phyloP scores from a whole-genome alignment of 768 basidiomycete species.

The Mycena latifolia region DNA sequence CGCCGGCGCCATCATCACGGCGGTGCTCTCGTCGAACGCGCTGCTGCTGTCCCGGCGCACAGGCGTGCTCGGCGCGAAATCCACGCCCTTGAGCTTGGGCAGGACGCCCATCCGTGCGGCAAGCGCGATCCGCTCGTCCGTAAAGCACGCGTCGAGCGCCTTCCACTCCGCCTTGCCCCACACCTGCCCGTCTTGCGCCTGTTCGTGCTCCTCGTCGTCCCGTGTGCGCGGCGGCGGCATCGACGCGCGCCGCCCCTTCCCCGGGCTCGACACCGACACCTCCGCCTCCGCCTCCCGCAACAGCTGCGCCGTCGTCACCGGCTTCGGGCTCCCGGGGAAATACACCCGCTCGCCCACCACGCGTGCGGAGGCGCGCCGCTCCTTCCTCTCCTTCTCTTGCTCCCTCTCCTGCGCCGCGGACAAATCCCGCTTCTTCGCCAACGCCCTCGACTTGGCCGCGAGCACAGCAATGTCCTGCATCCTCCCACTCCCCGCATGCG shows the following conservation, averaged over 20 bases:
- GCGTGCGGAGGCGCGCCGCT: conserved; percentile 46
- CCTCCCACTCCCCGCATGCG: background rate
- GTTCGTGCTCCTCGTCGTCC: background rate
- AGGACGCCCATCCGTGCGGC: conserved; percentile 45
- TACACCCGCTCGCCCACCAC: conserved; percentile 65
- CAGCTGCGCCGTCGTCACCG: conserved; percentile 66
- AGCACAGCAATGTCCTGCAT: conserved; percentile 28
- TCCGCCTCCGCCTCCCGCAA: conserved; percentile 70
- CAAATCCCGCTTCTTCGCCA: background rate
- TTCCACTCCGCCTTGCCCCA: conserved; percentile 91
- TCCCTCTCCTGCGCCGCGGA: background rate
- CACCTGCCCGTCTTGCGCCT: conserved; percentile 37
- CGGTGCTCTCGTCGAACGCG: background rate
- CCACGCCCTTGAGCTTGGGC: conserved; percentile 8
- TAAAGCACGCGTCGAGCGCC: conserved; percentile 81
- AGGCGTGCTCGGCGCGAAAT: conserved; percentile 24
- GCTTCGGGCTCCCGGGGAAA: conserved; percentile 64
- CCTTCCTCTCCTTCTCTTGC: conserved; percentile 29
- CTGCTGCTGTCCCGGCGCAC: background rate
- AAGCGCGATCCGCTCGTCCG: conserved; percentile 72
- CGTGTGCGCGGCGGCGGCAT: background rate
- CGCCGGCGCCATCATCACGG: conserved; percentile 62
- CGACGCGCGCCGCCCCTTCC: too few relatives aligned
- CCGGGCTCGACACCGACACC: conserved; percentile 37
- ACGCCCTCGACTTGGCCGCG: background rate